A percentile compares a stretch with the other conserved stretches of the same genome.
phyloP scores from a whole-genome alignment of 2,329 filamentous ascomycete genomes.

The Ascochyta koolunga region DNA sequence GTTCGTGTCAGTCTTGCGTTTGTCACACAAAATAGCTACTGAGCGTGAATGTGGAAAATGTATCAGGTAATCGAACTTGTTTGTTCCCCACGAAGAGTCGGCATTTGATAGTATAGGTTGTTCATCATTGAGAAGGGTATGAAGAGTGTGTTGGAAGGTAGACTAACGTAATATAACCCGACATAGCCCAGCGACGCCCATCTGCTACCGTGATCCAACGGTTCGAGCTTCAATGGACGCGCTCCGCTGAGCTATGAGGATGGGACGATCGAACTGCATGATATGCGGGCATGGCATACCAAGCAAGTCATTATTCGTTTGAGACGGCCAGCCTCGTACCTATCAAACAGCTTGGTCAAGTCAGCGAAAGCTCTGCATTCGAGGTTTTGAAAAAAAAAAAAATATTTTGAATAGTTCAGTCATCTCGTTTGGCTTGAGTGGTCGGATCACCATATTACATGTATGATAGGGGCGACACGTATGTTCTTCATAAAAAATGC shows the following conservation, averaged over 20 bases:
- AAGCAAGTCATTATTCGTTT: not conserved
- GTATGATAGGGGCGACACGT: constrained; percentile 51
- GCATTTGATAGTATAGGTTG: constrained; percentile 50
- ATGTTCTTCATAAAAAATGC: constrained; percentile 41
- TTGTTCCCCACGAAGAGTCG: constrained; percentile 46
- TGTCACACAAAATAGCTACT: not conserved
- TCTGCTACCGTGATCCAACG: constrained; percentile 2
- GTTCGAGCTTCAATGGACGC: not conserved
- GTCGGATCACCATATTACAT: constrained; percentile 47
- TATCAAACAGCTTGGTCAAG: constrained; percentile 14
- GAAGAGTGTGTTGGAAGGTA: constrained; percentile 3
- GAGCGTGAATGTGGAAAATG: constrained; percentile 1
- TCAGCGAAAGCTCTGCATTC: constrained; percentile 25
- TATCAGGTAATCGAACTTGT: constrained; percentile 50
- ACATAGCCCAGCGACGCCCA: constrained; percentile 26
- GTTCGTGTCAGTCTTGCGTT: constrained; percentile 21
- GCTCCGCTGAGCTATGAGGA: constrained; percentile 16
- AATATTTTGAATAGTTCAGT: constrained; percentile 34
- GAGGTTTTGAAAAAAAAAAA: constrained; percentile 11
- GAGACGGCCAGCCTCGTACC: not conserved
- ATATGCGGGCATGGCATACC: not conserved
- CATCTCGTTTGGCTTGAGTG: constrained; percentile 50
- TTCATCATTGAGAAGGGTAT: constrained; percentile 39
- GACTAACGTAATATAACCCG: constrained; percentile 22
- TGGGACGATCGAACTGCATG: constrained; percentile 4